Base-by-base conservation (phyloP, 2,329 filamentous ascomycete species). In the Verticillium albo-atrum region DNA sequence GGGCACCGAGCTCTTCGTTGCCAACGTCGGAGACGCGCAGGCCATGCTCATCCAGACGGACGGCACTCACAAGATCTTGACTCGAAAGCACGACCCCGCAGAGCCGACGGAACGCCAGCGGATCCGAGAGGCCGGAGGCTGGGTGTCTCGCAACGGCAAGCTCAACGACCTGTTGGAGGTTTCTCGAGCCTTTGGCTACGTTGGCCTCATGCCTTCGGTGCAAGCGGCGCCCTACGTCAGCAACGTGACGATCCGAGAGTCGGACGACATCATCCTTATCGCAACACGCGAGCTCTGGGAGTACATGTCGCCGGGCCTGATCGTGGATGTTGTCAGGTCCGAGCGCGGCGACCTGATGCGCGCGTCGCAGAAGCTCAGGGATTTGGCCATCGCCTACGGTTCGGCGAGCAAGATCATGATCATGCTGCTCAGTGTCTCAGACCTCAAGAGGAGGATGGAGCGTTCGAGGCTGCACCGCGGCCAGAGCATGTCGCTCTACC, bases 321-420 rank as follows among this genome's bases (percentile, higher is more conserved):
- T 96, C 9, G 92, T 97, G 26, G 96, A 99, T 71, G 88, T 98
- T 58, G 92, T 92, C 20, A 85, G 93, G 62, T 89, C 89, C 26
- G 94, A 97, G 74, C 88, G 92, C 6, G 84, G 86, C 53, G 94
- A 99, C 71, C 81, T 97, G 52, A 99, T 99, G 95, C 85, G 91
- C 58, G 95, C 94, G 17, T 90, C 95, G 4, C 94, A 98, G 72
- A 97, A 96, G 76, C 83, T 99, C 32, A 88, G 95, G 60, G 95
- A 99, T 76, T 80, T 98, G 58, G 95, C 95, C 50, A 97, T 99
- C 71, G 92, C 94, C 1, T 98, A 97, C 72, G 95, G 95, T 57
- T 91, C 94, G 14, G 93, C 88, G 1, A 89, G 89, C 70, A 99
- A 99, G 77, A 91, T 98, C 64, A 98, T 98, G 93, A 92, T 99